phyloP scores from a whole-genome alignment of 805 yeast species.

The Priceomyces medius region DNA sequence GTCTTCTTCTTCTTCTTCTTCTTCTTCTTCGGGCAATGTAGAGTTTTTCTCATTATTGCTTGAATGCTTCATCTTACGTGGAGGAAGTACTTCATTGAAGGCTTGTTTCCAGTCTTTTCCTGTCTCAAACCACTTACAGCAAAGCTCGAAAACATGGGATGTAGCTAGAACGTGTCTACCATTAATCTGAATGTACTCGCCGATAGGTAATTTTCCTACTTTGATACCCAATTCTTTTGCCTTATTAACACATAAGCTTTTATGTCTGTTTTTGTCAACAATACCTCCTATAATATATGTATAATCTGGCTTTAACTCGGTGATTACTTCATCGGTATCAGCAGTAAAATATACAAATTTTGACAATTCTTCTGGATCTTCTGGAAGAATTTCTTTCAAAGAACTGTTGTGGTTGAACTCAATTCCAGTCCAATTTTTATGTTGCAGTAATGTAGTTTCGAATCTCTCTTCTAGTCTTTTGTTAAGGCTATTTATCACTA shows the following conservation, averaged over 20 bases:
- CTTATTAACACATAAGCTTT: slow-evolving; percentile 73
- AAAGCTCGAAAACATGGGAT: slow-evolving; percentile 88
- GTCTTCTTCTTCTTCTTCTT: slow-evolving; percentile 6
- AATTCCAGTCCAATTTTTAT: slow-evolving; percentile 67
- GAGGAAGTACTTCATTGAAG: slow-evolving; percentile 84
- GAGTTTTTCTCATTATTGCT: slow-evolving; percentile 3
- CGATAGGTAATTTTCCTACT: slow-evolving; percentile 84
- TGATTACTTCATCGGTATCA: slow-evolving; percentile 73
- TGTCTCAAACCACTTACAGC: slow-evolving; percentile 73
- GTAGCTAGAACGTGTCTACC: slow-evolving; percentile 92
- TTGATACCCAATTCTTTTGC: slow-evolving; percentile 70
- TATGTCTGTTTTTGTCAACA: slow-evolving; percentile 91
- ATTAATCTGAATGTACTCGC: slow-evolving; percentile 73
- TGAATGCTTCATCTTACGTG: slow-evolving; percentile 51
- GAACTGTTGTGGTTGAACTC: slow-evolving; percentile 42
- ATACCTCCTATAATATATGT: slow-evolving; percentile 94
- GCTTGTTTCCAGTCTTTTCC: slow-evolving; percentile 80
- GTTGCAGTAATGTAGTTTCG: slow-evolving; percentile 57
- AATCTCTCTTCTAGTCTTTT: slow-evolving; percentile 67
- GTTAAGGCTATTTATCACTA: slow-evolving; percentile 64
- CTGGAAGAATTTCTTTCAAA: slow-evolving; percentile 28
- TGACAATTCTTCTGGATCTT: slow-evolving; percentile 25
- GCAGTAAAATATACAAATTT: slow-evolving; percentile 75
- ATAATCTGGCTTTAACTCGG: slow-evolving; percentile 60
- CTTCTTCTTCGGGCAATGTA: slow-evolving; percentile 6